Conservation (phyloP, 2,329 filamentous ascomycete genomes). For the Ascochyta fabae region DNA sequence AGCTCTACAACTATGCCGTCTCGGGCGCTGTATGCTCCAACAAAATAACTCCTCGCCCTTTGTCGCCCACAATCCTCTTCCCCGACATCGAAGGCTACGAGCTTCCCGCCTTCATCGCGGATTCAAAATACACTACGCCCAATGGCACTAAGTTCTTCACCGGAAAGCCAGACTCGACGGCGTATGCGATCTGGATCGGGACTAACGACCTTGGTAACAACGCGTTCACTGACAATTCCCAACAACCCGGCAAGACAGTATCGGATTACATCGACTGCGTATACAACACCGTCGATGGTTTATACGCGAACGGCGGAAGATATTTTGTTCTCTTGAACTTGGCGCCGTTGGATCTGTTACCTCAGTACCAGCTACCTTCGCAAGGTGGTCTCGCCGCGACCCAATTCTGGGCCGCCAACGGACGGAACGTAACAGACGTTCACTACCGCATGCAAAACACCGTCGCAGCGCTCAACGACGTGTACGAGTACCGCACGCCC, state of each 20-base stretch:
- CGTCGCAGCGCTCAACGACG: constrained; percentile 58
- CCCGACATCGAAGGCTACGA: constrained; percentile 61
- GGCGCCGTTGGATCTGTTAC: constrained; percentile 70
- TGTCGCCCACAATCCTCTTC: constrained; percentile 58
- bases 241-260: constrained; percentile 65
- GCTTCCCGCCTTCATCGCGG: constrained; percentile 56
- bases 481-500: constrained; percentile 60
- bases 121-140: constrained; percentile 42
- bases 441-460: constrained; percentile 60
- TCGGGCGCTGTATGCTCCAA: constrained; percentile 76
- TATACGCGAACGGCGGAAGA: constrained; percentile 71
- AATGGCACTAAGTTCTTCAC: constrained; percentile 53
- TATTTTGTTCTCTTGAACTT: constrained; percentile 76
- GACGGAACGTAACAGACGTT: constrained; percentile 57
- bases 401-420: constrained; percentile 57
- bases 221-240: constrained; percentile 70
- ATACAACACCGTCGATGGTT: constrained; percentile 65
- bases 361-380: constrained; percentile 66
- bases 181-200: constrained; percentile 81
- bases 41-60: constrained; percentile 64
- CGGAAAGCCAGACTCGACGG: constrained; percentile 63
- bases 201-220: constrained; percentile 76
- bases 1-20: constrained; percentile 72
- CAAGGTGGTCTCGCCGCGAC: constrained; percentile 53
- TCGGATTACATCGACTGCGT: constrained; percentile 72